Evolutionary conservation across 306 rosid genomes (phyloP), one percentile per base, ranked within the genome.

Genomic region (Hippophae gyantsensis): DNA sequence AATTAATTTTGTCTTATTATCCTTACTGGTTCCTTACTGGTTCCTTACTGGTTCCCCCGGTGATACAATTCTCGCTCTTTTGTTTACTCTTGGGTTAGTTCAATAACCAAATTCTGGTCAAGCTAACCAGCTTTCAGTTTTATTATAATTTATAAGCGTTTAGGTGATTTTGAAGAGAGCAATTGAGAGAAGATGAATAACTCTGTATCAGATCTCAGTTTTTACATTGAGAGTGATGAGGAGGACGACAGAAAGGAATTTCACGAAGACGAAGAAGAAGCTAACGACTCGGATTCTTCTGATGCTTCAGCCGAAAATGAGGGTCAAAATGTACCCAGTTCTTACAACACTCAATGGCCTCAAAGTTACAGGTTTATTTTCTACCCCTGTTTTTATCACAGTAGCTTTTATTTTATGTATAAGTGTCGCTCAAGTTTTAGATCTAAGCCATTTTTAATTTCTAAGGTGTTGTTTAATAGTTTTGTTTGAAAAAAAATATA

Each of bases 261-360:
- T 41, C 69, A 67, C 66, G 79, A 69, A 63, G 93, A 48, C 26
- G 81, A 72, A 56, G 95, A 71, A 41, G 90, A 32, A 32, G 38
- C 88, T 42, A 78, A 86, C 10, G 85, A 79, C 43, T 88, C 97
- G 12, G 99, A 93, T 75, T 84, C 81, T 71, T 93, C 99, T 0
- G 74, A 71, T 53, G 84, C 60, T 48, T 84, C 84, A 9, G 64
- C 66, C 23, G 94, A 84, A 46, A 67, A 75, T 52, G 84, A 64
- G 44, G 81, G 78, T 25, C 89, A 82, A 66, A 66, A 69, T 61
- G 79, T 62, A 57, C 88, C 83, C 46, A 73, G 90, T 63, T 88
- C 99, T 56, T 79, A 75, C 71, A 83, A 73, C 62, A 77, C 83
- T 52, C 62, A 89, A 38, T 93, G 99, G 99, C 99, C 99, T 61